phyloP scores from a whole-genome alignment of 371 early-diverging fungal genomes.

The Mucor irregularis region DNA sequence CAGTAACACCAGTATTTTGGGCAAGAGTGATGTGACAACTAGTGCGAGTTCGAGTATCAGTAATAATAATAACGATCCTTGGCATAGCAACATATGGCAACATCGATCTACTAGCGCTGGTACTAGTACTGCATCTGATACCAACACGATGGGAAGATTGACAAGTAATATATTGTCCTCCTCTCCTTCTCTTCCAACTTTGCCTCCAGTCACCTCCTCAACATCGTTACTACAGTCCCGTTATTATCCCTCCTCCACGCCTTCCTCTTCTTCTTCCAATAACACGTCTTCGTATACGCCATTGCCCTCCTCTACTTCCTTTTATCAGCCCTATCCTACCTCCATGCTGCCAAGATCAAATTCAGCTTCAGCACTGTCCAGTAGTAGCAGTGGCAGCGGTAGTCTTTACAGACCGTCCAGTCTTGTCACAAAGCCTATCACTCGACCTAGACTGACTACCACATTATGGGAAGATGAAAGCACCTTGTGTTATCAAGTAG shows the following conservation, averaged over 20 bases:
- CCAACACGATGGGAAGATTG: too few relatives aligned
- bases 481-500: constrained; percentile 79
- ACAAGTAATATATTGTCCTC: not conserved
- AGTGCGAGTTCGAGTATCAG: too few relatives aligned
- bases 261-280: not conserved
- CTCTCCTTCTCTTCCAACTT: not conserved
- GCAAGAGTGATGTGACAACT: too few relatives aligned
- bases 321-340: constrained; percentile 14
- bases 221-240: not conserved
- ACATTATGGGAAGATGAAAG: constrained; percentile 85
- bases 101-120: not conserved
- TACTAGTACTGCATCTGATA: too few relatives aligned
- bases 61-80: not conserved
- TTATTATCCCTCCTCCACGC: not conserved
- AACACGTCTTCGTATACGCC: not conserved
- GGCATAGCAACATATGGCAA: not conserved
- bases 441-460: constrained; percentile 65
- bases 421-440: not conserved
- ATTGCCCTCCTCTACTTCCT: not conserved
- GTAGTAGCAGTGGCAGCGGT: not conserved
- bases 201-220: not conserved
- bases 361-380: not conserved
- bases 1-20: too few relatives aligned
- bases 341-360: constrained; percentile 4
- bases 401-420: not conserved